These are phyloP conservation scores for Pseudogymnoascus sp. DNA, from an alignment of 2,329 filamentous ascomycete species.

Conservation along the genomic window DNA sequence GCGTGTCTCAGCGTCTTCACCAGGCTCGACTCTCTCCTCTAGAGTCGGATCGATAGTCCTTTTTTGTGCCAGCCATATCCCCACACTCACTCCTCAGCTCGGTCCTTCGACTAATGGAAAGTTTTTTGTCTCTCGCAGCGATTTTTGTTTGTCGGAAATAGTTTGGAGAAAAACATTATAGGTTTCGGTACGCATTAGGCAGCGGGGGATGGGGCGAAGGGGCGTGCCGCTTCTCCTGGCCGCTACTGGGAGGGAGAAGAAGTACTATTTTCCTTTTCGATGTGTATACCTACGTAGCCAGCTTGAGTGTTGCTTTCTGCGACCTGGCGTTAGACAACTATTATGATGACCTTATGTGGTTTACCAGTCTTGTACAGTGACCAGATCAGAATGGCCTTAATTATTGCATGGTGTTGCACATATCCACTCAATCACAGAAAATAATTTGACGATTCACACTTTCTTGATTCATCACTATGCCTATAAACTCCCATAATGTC, in stretches of 20 bases:
- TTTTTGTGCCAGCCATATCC: background rate
- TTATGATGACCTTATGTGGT: constrained; percentile 2
- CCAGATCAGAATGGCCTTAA: background rate
- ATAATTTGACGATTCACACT: background rate
- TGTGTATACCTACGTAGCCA: constrained; percentile 6
- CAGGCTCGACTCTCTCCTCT: constrained; percentile 90
- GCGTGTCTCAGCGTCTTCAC: constrained; percentile 97
- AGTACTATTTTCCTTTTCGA: constrained; percentile 6
- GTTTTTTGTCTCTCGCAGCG: background rate
- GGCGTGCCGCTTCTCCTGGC: background rate
- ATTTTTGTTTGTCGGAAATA: background rate
- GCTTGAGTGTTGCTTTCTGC: constrained; percentile 6
- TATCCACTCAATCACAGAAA: background rate
- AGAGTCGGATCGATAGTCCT: constrained; percentile 20
- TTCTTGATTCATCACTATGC: constrained; percentile 1
- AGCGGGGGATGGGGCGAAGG: background rate
- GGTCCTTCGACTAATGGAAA: background rate
- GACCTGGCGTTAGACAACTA: constrained; percentile 6
- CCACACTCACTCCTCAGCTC: background rate
- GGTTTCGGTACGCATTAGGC: constrained; percentile 1
- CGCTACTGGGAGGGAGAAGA: background rate
- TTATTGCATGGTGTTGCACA: background rate
- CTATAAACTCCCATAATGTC: background rate
- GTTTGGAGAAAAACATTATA: constrained; percentile 4
- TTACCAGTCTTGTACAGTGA: background rate